Evolutionary conservation across 164 flowering plant genomes (phyloP), one percentile per base, ranked within the genome.

Genomic region (Saururus chinensis): DNA sequence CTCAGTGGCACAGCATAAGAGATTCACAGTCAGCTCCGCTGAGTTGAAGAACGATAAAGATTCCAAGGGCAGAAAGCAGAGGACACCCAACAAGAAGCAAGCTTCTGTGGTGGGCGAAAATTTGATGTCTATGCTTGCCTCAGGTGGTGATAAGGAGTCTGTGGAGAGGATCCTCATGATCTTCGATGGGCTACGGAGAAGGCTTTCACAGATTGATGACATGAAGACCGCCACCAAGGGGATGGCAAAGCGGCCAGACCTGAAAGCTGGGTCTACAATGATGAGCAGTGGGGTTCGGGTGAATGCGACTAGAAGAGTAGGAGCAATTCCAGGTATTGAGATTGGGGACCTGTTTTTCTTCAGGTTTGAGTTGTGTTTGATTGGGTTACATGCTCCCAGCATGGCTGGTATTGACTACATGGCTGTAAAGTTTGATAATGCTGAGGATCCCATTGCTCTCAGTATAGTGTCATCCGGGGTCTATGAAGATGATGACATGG

Each of bases 381-480:
- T 80, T 40, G 84, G 86, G 19, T 49, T 82, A 52, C 86, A 82
- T 67, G 53, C 71, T 61, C 84, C 70, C 7, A 30, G 57, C 37
- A 78, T 78, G 84, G 86, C 71, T 42, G 86, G 82, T 7, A 80
- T 80, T 21, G 86, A 80, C 53, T 78, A 73, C 67, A 72, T 73
- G 71, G 23, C 17, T 66, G 35, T 71, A 20, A 77, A 66, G 42
- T 58, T 51, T 54, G 65, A 49, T 24, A 26, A 26, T 20, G 81
- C 74, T 19, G 81, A 77, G 51, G 82, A 77, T 17, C 66, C 81
- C 0, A 24, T 80, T 25, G 86, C 84, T 20, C 54, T 76, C 3
- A 80, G 84, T 70, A 75, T 82, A 56, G 84, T 82, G 8, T 77
- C 82, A 0, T 78, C 84, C n/a, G 82, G 82, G 54, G 79, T 73